These are phyloP conservation scores for Zizania palustris DNA, from an alignment of 202 grass and related monocot species.

Conservation along the genomic window DNA sequence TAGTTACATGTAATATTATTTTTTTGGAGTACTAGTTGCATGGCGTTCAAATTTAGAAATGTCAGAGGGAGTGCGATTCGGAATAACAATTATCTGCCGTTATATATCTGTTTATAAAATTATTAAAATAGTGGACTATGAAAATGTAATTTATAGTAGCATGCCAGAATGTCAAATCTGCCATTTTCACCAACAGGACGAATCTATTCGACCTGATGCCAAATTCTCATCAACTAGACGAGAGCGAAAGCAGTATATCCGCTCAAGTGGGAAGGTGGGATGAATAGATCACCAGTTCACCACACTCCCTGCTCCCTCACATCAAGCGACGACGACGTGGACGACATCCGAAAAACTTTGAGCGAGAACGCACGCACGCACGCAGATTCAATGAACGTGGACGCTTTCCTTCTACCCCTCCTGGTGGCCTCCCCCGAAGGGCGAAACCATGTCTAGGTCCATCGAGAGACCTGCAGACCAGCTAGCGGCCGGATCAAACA, in stretches of 20 bases:
- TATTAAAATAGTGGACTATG: no score
- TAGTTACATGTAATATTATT: no score
- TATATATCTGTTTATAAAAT: no score
- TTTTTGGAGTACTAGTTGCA: no score
- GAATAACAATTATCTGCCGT: no score
- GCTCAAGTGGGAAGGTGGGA: neutral
- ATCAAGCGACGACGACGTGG: neutral
- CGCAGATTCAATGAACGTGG: conserved; percentile 30
- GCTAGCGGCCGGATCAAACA: neutral
- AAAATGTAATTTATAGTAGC: no score
- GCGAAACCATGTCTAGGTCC: conserved; percentile 40
- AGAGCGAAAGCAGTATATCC: conserved; percentile 34
- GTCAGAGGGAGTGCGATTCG: no score
- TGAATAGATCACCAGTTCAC: neutral
- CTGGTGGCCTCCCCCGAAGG: no score
- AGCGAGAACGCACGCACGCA: neutral
- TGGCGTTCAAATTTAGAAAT: no score
- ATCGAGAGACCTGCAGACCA: conserved; percentile 2
- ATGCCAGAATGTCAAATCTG: neutral
- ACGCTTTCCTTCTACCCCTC: neutral
- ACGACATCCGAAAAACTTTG: neutral
- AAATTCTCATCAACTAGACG: neutral
- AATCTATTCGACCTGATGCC: neutral
- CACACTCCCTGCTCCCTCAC: neutral
- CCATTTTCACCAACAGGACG: neutral